These are phyloP conservation scores for Butyriboletus loyo DNA, from an alignment of 768 basidiomycete species.

Conservation along the genomic window DNA sequence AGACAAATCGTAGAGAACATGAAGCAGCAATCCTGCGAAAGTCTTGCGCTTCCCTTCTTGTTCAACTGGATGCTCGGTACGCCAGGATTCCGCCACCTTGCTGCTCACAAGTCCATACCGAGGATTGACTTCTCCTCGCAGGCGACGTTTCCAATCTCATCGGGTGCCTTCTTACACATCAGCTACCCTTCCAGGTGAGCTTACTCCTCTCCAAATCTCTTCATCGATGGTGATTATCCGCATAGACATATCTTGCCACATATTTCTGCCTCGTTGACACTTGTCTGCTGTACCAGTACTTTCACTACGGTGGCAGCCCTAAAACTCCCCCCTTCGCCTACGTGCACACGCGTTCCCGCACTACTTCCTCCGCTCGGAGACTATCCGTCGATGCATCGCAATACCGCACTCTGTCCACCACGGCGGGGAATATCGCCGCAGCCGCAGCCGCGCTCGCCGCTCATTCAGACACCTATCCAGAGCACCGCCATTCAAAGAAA, in stretches of 20 bases:
- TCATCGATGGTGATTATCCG: conserved; percentile 6
- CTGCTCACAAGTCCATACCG: background rate
- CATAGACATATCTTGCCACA: conserved; percentile 81
- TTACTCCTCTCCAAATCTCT: background rate
- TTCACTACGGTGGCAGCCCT: conserved; percentile 58
- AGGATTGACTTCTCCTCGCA: conserved; percentile 27
- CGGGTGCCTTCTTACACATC: conserved; percentile 87
- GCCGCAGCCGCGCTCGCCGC: conserved; percentile 71
- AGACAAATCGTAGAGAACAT: conserved; percentile 87
- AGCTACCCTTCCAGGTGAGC: conserved; percentile 90
- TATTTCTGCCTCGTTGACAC: conserved; percentile 90
- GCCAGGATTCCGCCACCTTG: conserved; percentile 23
- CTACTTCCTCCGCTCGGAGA: conserved; percentile 44
- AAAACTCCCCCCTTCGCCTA: conserved; percentile 36
- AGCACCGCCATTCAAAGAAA: conserved; percentile 32
- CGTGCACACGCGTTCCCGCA: conserved; percentile 40
- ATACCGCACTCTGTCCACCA: conserved; percentile 66
- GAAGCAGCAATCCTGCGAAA: conserved; percentile 74
- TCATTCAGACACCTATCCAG: conserved; percentile 49
- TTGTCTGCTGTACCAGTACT: conserved; percentile 72
- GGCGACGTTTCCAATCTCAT: conserved; percentile 93
- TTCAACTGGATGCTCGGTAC: conserved; percentile 89
- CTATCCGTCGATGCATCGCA: conserved; percentile 55
- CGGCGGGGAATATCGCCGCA: conserved; percentile 69
- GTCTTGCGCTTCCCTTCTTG: conserved; percentile 90